phyloP scores from a whole-genome alignment of 192 early-diverging fungal species.

The Chytriomyces sp. region DNA sequence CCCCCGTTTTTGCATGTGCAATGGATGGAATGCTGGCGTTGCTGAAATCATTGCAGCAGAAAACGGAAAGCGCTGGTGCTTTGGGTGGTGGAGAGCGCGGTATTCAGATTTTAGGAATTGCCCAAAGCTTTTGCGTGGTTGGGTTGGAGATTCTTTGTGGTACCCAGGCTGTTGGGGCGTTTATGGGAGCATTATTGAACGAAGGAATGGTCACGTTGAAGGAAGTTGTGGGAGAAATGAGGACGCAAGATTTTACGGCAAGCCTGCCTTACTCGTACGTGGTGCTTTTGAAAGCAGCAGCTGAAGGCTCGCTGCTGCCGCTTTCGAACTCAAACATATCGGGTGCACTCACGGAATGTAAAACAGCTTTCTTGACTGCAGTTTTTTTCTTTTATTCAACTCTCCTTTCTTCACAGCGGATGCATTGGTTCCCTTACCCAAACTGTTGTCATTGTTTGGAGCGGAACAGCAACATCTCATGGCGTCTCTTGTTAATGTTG shows the following conservation, averaged over 20 bases:
- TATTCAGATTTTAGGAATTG: constrained; percentile 1
- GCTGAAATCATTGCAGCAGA: constrained; percentile 22
- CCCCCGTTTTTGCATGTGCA: constrained; percentile 42
- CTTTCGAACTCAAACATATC: not conserved
- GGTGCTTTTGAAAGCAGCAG: not conserved
- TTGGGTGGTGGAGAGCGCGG: not conserved
- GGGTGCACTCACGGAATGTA: not conserved
- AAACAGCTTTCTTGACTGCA: too few relatives aligned
- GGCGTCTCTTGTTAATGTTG: too few relatives aligned
- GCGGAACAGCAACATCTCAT: too few relatives aligned
- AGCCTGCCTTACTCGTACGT: constrained; percentile 1
- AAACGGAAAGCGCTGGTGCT: not conserved
- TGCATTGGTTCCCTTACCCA: too few relatives aligned
- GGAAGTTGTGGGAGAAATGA: not conserved
- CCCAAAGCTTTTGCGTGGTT: constrained; percentile 32
- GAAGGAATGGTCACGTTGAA: not conserved
- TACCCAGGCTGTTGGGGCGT: constrained; percentile 36
- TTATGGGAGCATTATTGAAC: constrained; percentile 18
- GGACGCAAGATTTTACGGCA: not conserved
- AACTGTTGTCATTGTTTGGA: too few relatives aligned
- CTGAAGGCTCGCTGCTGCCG: not conserved
- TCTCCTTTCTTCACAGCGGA: too few relatives aligned
- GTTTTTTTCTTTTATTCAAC: too few relatives aligned
- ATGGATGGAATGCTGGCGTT: constrained; percentile 43
- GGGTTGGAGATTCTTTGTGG: constrained; percentile 19